Evolutionary conservation across 2,329 filamentous ascomycete genomes (phyloP).

Genomic region (Fusarium proliferatum): DNA sequence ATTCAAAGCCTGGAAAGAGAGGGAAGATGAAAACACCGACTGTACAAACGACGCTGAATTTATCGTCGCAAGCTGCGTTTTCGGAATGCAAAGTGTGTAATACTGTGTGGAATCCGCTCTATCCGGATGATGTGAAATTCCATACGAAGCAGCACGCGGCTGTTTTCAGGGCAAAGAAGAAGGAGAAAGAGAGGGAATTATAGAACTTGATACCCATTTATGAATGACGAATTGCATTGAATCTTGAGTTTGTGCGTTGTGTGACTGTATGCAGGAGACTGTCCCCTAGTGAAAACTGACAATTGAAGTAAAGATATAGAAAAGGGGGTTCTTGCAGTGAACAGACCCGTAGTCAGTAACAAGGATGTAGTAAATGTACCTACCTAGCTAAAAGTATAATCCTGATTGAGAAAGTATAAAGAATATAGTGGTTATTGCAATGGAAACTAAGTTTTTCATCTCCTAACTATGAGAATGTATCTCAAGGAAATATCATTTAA

Average conservation of each 20-base stretch:
- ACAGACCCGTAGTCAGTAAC: background rate
- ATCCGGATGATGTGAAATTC: constrained; percentile 57
- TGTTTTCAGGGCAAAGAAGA: constrained; percentile 46
- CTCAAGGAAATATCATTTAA: fast-evolving
- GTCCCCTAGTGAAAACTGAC: too few species aligned
- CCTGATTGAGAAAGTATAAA: too few species aligned
- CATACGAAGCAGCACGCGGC: constrained; percentile 55
- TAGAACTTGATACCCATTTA: constrained; percentile 42
- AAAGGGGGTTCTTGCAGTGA: background rate
- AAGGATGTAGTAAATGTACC: background rate
- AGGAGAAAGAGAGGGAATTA: constrained; percentile 35
- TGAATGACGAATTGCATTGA: constrained; percentile 18
- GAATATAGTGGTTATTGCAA: background rate
- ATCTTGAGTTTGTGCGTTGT: too few species aligned
- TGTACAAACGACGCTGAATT: constrained; percentile 58
- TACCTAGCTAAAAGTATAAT: too few species aligned
- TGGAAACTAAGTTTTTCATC: too few species aligned
- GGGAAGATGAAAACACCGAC: constrained; percentile 39
- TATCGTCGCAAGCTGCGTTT: constrained; percentile 55
- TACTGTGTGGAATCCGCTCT: constrained; percentile 58
- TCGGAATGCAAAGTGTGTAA: constrained; percentile 57
- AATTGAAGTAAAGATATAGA: background rate
- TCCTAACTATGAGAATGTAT: fast-evolving
- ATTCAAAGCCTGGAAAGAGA: constrained; percentile 30
- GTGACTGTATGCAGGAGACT: background rate